These are phyloP conservation scores for Pichia thaimueangensis DNA, from an alignment of 805 yeast genomes.

Conservation along the genomic window DNA sequence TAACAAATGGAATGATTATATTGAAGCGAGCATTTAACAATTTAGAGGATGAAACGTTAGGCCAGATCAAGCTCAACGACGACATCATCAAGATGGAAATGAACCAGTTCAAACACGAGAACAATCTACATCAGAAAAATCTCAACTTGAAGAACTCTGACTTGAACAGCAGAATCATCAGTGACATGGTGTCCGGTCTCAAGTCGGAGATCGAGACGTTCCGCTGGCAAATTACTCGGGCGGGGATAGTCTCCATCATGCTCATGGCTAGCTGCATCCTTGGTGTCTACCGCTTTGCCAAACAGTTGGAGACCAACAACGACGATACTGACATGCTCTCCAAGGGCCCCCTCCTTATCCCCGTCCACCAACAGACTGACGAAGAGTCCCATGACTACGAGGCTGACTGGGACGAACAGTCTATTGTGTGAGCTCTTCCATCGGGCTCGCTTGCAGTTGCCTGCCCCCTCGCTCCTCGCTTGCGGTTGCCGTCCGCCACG, in stretches of 20 bases:
- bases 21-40: constrained; percentile 68
- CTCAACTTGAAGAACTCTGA: constrained; percentile 71
- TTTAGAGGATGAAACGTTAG: constrained; percentile 69
- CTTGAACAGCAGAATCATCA: constrained; percentile 75
- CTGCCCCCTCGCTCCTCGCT: no score
- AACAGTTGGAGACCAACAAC: constrained; percentile 22
- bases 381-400: constrained; percentile 48
- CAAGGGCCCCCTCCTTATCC: constrained; percentile 28
- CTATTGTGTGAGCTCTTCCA: constrained; percentile 14
- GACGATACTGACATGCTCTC: constrained; percentile 23
- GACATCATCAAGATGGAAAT: constrained; percentile 73
- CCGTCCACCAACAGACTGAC: constrained; percentile 46
- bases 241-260: constrained; percentile 75
- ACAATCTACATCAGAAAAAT: constrained; percentile 64
- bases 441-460: no score
- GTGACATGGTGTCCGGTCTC: constrained; percentile 73
- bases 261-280: constrained; percentile 57
- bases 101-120: constrained; percentile 81
- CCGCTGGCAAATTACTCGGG: constrained; percentile 88
- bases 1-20: constrained; percentile 58
- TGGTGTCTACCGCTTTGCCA: constrained; percentile 42
- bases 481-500: no score
- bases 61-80: constrained; percentile 48
- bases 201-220: constrained; percentile 82
- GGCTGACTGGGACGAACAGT: constrained; percentile 43